A percentile compares a stretch with the other conserved stretches of the same genome.
phyloP scores from a whole-genome alignment of 352 stramenopile species.

The Hyaloperonospora arabidopsidis region DNA sequence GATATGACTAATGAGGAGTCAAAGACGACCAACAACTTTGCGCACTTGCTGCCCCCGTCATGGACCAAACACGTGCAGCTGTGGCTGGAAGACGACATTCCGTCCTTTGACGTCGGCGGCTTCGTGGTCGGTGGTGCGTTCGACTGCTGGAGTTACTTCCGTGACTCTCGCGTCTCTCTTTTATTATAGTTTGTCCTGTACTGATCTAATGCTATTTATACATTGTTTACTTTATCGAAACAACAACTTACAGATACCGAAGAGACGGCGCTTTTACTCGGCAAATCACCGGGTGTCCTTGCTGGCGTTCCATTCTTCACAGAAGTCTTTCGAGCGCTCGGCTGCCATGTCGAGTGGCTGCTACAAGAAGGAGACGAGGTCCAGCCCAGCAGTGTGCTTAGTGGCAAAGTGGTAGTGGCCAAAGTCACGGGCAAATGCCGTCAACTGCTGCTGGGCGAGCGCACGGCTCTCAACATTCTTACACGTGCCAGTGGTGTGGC shows the following conservation, averaged over 20 bases:
- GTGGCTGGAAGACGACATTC: slow-evolving; percentile 97
- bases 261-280: slow-evolving; percentile 81
- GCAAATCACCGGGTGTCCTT: slow-evolving; percentile 92
- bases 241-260: slow-evolving; percentile 33
- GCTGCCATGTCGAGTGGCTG: slow-evolving; percentile 89
- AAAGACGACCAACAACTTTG: slow-evolving; percentile 28
- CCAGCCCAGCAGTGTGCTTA: slow-evolving; percentile 28
- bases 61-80: slow-evolving; percentile 85
- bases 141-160: too few relatives aligned
- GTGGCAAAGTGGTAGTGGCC: slow-evolving; percentile 87
- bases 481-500: slow-evolving; percentile 93
- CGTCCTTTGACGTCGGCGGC: slow-evolving; percentile 94
- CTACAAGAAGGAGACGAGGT: slow-evolving; percentile 63
- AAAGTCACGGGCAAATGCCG: slow-evolving; percentile 92
- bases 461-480: slow-evolving; percentile 96
- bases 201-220: too few relatives aligned
- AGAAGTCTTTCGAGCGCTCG: slow-evolving; percentile 88
- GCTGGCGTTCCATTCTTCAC: slow-evolving; percentile 94
- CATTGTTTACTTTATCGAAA: too few relatives aligned
- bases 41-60: slow-evolving; percentile 61
- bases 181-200: neutral
- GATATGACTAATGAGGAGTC: too few relatives aligned
- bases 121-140: slow-evolving; percentile 90
- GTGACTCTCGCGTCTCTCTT: neutral
- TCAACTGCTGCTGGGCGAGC: slow-evolving; percentile 92